Base-by-base conservation (phyloP, 106 monocot species). In the Platanthera zijinensis region DNA sequence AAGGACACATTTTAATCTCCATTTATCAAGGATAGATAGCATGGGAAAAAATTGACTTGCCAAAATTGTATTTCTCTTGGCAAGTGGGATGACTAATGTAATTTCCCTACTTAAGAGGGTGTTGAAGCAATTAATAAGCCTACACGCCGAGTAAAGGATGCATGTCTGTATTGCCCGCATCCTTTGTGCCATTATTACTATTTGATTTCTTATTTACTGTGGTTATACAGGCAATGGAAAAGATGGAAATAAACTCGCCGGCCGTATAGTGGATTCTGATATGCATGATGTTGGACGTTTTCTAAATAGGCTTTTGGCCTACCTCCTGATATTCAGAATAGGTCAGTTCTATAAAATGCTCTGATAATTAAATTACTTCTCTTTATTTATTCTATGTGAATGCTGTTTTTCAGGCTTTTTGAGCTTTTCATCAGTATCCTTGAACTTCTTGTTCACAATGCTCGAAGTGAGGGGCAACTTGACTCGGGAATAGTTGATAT, bases 211-310 rank as follows among this genome's bases (percentile, higher is more conserved):
- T 50, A 39, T 39, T 39, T 39, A 39, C 39, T 39, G 39, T 39
- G 39, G 39, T 39, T 52, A 63, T 82, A 25, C 79, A 95, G 97
- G 89, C 50, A 89, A 80, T 71, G 97, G 91, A 52, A 96, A 89
- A 76, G 95, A 92, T 83, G 77, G 77, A 30, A 87, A 86, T 30
- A 92, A 86, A 75, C 19, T 91, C 59, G 85, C 86, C 57, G 97
- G 97, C 12, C 94, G 94, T 28, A 99, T 99, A 32, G 90, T 90
- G 56, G 97, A 99, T 48, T 90, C 91, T 73, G 97, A 99, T 76
- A 99, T 99, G 97, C 94, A 99, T 76, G 97, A 99, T 81, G 88
- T 99, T 80, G 97, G 90, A n/a, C 89, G 97, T 48, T 99, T 99
- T 81, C 86, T 99, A 32, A 99, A 99, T 80, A 84, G 97, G 25